phyloP scores from a whole-genome alignment of 1,284 basidiomycete species.

The Cystobasidium sp. region DNA sequence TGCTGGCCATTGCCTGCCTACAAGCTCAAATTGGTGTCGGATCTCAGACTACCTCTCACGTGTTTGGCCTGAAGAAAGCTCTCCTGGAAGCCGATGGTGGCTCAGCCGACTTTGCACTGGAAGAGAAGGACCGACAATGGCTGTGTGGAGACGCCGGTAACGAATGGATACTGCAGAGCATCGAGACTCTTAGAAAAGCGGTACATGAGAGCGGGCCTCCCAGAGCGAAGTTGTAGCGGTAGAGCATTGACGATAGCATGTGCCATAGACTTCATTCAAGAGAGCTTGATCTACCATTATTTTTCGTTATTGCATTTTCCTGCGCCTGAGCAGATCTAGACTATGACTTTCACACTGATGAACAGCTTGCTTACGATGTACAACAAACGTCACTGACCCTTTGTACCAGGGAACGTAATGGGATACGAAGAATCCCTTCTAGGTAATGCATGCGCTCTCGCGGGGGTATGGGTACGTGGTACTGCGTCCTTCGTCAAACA shows the following conservation, averaged over 20 bases:
- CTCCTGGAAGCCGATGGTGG: slow-evolving; percentile 48
- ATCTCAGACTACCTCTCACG: slow-evolving; percentile 87
- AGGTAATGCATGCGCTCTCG: slow-evolving; percentile 2
- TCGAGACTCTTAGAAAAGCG: slow-evolving; percentile 78
- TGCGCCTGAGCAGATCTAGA: background rate
- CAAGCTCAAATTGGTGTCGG: slow-evolving; percentile 72
- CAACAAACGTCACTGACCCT: background rate
- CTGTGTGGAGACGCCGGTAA: slow-evolving; percentile 86
- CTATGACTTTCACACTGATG: background rate
- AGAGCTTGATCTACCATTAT: too few species aligned
- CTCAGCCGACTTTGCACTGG: slow-evolving; percentile 56
- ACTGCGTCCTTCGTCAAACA: background rate
- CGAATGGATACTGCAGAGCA: slow-evolving; percentile 84
- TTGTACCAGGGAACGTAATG: background rate
- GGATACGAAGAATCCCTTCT: background rate
- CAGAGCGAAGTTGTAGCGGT: slow-evolving; percentile 17
- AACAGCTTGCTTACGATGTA: background rate
- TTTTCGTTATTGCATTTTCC: too few species aligned
- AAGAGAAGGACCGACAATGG: slow-evolving; percentile 70
- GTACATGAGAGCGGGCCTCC: slow-evolving; percentile 55
- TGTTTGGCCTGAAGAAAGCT: slow-evolving; percentile 90
- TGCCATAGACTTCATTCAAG: too few species aligned
- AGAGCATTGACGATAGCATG: background rate
- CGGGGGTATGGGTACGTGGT: background rate
- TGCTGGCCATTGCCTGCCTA: slow-evolving; percentile 88